These are phyloP conservation scores for Narthecium ossifragum DNA, from an alignment of 106 monocot species.

Conservation along the genomic window DNA sequence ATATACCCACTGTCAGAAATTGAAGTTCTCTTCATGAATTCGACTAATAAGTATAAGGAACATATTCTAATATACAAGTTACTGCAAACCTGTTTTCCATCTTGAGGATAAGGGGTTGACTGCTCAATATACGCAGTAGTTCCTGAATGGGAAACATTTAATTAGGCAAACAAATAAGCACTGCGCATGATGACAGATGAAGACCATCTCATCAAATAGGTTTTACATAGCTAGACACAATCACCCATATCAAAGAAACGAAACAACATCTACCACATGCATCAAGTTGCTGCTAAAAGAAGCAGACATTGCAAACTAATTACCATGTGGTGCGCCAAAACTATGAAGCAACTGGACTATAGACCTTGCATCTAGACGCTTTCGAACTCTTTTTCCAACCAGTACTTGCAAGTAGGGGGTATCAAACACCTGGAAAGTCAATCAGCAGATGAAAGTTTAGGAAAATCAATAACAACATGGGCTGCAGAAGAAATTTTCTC, in stretches of 20 bases:
- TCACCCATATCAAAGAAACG: no score
- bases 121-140: constrained; percentile 89
- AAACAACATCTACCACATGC: no score
- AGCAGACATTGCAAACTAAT: not conserved
- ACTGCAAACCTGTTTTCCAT: constrained; percentile 78
- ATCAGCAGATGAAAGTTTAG: not conserved
- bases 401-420: constrained; percentile 63
- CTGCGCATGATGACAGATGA: no score
- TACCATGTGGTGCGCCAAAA: constrained; percentile 77
- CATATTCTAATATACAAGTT: not conserved
- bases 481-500: not conserved
- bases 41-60: not conserved
- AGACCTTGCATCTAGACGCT: constrained; percentile 79
- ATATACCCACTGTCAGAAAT: no score
- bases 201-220: no score
- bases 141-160: constrained; percentile 37
- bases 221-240: no score
- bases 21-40: no score
- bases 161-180: not conserved
- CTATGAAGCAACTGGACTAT: constrained; percentile 72
- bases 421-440: constrained; percentile 75
- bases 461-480: not conserved
- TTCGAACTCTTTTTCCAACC: constrained; percentile 76
- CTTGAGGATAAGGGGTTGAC: constrained; percentile 76
- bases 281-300: no score